Percentiles rank a stretch among this genome's conserved stretches.
Evolutionary conservation across 495 filamentous ascomycete species (phyloP).

Genomic region (Amphirosellinia nigrospora): DNA sequence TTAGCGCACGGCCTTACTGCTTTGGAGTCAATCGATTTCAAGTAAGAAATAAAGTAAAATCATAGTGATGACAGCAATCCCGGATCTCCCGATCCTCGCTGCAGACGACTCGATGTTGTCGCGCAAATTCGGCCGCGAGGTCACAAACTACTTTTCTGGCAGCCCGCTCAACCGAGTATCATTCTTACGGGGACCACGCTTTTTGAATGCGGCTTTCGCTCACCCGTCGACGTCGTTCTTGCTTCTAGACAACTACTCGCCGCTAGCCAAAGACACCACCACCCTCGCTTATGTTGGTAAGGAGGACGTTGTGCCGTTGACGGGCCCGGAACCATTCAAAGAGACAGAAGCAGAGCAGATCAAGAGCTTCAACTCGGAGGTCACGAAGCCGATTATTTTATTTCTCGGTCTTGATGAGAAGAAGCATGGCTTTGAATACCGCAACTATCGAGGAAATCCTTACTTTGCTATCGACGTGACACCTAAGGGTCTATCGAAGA

Average conservation of each 20-base stretch:
- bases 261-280: slow-evolving; percentile 65
- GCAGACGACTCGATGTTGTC: slow-evolving; percentile 84
- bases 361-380: slow-evolving; percentile 71
- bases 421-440: slow-evolving; percentile 52
- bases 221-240: slow-evolving; percentile 76
- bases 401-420: slow-evolving; percentile 88
- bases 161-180: slow-evolving; percentile 68
- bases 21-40: background rate
- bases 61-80: slow-evolving; percentile 37
- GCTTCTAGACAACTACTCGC: slow-evolving; percentile 78
- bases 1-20: slow-evolving; percentile 3
- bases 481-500: slow-evolving; percentile 64
- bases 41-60: background rate
- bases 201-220: slow-evolving; percentile 79
- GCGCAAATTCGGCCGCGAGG: slow-evolving; percentile 86
- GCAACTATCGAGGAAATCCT: slow-evolving; percentile 72
- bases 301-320: slow-evolving; percentile 69
- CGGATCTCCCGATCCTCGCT: slow-evolving; percentile 52
- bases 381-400: slow-evolving; percentile 69
- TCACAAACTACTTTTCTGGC: slow-evolving; percentile 95
- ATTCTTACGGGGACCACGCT: slow-evolving; percentile 77
- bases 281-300: slow-evolving; percentile 66
- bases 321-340: slow-evolving; percentile 73
- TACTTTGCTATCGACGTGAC: slow-evolving; percentile 92
- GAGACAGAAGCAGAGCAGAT: slow-evolving; percentile 76